Base-by-base conservation (phyloP, 2,329 filamentous ascomycete species). In the Cladosporium sp. region DNA sequence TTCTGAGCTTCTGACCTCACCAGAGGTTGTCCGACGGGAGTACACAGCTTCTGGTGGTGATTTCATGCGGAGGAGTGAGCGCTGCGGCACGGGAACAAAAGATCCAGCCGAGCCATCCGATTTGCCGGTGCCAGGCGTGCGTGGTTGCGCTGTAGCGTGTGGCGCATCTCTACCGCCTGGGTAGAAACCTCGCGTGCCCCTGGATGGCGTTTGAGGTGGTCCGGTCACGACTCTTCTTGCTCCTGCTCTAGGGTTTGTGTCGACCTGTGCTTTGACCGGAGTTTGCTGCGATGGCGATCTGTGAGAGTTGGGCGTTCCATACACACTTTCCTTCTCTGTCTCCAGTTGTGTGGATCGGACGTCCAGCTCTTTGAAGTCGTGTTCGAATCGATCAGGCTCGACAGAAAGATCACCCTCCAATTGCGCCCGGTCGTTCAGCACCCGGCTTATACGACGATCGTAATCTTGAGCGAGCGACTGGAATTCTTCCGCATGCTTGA, bases 401-500 rank as follows among this genome's bases (percentile, higher is more conserved):
- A 76, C 70, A 23, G 70, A 73, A 0, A 77, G 67, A 54, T 77
- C 75, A 8, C 70, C 72, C 57, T 76, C 74, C 2, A 76, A 69
- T 53, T 68, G 67, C 10, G 69, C 68, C n/a, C 70, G 68, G 25
- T 73, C 73, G 23, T 68, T 70, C 11, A 77, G 64, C 25, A 78
- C 67, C 21, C 71, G 70, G 5, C 69, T 71, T 16, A 78, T 70
- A 30, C 72, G 70, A 14, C 69, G 69, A 60, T 78, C 75, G 61
- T 77, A 78, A 51, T 77, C 75, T 49, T 72, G 68, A 6, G 73
- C 76, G 10, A 78, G 67, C 3, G 62, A 65, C 30, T 74, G 73
- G 66, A 76, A 76, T 21, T 76, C 69, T 39, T 72, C 70, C 7
- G 75, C 75, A 61, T 78, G 76, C 70, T 71, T 72, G 46, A 76